Conservation (phyloP, 306 rosid species). For the Morella rubra region DNA sequence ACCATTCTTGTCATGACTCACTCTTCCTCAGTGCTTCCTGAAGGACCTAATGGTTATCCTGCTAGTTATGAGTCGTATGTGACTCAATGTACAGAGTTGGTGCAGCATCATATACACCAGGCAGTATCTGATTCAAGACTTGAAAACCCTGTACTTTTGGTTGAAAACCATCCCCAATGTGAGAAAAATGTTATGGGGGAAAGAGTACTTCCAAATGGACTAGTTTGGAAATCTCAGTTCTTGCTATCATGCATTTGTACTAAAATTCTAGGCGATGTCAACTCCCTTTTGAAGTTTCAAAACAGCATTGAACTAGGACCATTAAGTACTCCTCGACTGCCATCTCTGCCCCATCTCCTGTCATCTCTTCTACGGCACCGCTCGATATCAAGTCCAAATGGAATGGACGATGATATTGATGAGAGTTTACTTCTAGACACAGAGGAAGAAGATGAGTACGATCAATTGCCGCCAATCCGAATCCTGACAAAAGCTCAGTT, state of each 20-base stretch:
- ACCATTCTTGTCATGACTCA: slow-evolving; percentile 91
- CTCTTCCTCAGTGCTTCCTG: slow-evolving; percentile 75
- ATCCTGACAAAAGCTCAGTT: slow-evolving; percentile 79
- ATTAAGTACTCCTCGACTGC: slow-evolving; percentile 46
- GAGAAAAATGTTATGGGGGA: slow-evolving; percentile 68
- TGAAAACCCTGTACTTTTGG: slow-evolving; percentile 83
- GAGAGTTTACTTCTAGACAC: slow-evolving; percentile 48
- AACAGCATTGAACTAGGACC: slow-evolving; percentile 80
- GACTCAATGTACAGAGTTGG: slow-evolving; percentile 53
- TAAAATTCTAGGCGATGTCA: slow-evolving; percentile 82
- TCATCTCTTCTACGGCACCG: slow-evolving; percentile 69
- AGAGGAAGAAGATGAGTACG: slow-evolving; percentile 83
- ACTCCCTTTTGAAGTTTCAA: slow-evolving; percentile 68
- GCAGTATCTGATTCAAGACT: slow-evolving; percentile 79
- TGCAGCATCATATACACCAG: slow-evolving; percentile 80
- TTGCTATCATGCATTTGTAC: slow-evolving; percentile 77
- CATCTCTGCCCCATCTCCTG: slow-evolving; percentile 93
- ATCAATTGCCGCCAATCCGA: slow-evolving; percentile 75
- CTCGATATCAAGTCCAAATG: slow-evolving; percentile 36
- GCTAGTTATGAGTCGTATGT: slow-evolving; percentile 65
- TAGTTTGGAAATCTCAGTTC: slow-evolving; percentile 88
- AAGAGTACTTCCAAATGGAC: slow-evolving; percentile 92
- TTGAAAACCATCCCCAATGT: slow-evolving; percentile 91
- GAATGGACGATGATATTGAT: slow-evolving; percentile 53
- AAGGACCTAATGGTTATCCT: slow-evolving; percentile 71